phyloP scores from a whole-genome alignment of 306 rosid species.

The Quercus engelmannii region DNA sequence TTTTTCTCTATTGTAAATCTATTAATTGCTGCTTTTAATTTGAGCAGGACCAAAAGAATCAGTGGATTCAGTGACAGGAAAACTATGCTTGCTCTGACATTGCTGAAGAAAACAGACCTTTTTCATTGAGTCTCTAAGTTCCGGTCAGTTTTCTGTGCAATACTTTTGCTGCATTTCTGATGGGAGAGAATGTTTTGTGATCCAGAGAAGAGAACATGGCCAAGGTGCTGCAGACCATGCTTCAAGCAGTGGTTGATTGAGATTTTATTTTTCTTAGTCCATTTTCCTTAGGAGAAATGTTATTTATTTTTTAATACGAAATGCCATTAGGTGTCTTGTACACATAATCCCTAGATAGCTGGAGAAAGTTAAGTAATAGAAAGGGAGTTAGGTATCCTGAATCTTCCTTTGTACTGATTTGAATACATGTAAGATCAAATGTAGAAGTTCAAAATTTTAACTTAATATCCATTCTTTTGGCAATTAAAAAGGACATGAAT shows the following conservation, averaged over 20 bases:
- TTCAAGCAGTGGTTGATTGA: neutral
- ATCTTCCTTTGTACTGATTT: too few relatives aligned
- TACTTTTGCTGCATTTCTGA: neutral
- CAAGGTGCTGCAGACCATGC: neutral
- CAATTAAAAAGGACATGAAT: too few relatives aligned
- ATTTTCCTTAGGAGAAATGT: neutral
- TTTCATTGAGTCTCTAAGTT: neutral
- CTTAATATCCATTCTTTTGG: too few relatives aligned
- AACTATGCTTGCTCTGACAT: conserved; percentile 56
- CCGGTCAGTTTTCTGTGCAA: neutral
- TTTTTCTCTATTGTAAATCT: neutral
- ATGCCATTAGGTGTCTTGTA: too few relatives aligned
- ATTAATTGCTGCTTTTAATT: neutral
- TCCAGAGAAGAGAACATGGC: neutral
- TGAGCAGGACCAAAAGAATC: conserved; percentile 65
- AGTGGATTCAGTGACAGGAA: conserved; percentile 74
- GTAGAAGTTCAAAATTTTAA: too few relatives aligned
- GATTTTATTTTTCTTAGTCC: neutral
- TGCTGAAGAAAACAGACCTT: conserved; percentile 9
- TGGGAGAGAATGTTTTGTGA: neutral
- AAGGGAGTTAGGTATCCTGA: too few relatives aligned
- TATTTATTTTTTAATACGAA: neutral
- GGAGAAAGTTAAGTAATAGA: too few relatives aligned
- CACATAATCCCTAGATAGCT: too few relatives aligned
- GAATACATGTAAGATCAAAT: too few relatives aligned